Conservation (phyloP, 495 filamentous ascomycete species). For the Penicillium desertorum region DNA sequence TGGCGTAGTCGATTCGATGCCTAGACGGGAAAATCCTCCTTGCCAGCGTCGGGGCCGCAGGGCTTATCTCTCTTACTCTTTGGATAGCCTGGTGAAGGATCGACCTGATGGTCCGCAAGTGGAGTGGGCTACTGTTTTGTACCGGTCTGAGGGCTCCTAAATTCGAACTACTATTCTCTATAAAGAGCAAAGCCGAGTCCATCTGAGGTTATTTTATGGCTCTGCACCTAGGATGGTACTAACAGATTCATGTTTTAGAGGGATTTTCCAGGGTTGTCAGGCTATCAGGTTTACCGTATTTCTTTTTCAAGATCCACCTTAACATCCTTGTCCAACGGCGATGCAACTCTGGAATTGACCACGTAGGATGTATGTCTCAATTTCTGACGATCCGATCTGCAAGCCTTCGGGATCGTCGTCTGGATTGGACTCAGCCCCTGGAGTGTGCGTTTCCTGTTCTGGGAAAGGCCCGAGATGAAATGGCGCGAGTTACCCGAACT, state of each 20-base stretch:
- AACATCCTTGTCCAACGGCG: constrained; percentile 23
- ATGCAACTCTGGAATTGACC: constrained; percentile 28
- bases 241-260: background rate
- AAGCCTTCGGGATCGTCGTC: constrained; percentile 32
- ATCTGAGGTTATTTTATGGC: constrained; percentile 8
- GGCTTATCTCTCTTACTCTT: constrained; percentile 33
- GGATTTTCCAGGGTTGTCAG: background rate
- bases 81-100: constrained; percentile 25
- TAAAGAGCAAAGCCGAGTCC: constrained; percentile 24
- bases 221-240: constrained; percentile 3
- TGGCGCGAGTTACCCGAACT: constrained; percentile 4
- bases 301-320: constrained; percentile 1
- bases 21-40: constrained; percentile 32
- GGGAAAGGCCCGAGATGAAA: constrained; percentile 15
- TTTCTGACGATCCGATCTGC: constrained; percentile 43
- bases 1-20: constrained; percentile 29
- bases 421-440: constrained; percentile 20
- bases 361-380: constrained; percentile 36
- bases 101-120: constrained; percentile 23
- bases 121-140: constrained; percentile 21
- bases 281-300: background rate
- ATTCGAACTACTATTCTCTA: constrained; percentile 11
- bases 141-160: constrained; percentile 10
- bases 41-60: constrained; percentile 28
- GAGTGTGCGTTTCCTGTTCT: constrained; percentile 22